Evolutionary conservation across 139 green algal species (phyloP).

Genomic region (Coelastrella sp.): DNA sequence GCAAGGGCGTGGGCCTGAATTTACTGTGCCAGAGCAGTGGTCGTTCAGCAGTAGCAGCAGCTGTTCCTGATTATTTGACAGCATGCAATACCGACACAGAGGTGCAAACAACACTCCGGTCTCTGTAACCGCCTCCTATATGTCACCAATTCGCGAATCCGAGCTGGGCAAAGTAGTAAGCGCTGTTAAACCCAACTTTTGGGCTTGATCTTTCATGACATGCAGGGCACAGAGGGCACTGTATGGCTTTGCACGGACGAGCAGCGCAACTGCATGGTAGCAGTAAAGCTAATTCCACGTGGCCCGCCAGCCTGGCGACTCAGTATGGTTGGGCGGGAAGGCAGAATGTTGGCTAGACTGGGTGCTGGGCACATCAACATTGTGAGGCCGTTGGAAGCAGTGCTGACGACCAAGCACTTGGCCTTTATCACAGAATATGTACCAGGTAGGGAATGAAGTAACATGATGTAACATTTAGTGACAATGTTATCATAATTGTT

Average conservation of each 20-base stretch:
- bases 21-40: too few relatives aligned
- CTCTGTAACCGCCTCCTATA: too few relatives aligned
- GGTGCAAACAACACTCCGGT: too few relatives aligned
- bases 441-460: not conserved
- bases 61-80: too few relatives aligned
- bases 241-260: constrained; percentile 39
- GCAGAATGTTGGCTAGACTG: constrained; percentile 36
- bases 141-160: too few relatives aligned
- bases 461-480: too few relatives aligned
- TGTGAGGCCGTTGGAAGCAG: constrained; percentile 26
- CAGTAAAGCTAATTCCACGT: constrained; percentile 40
- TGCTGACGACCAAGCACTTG: constrained; percentile 33
- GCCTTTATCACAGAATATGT: constrained; percentile 44
- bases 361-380: constrained; percentile 50
- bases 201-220: not conserved
- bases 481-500: too few relatives aligned
- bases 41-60: too few relatives aligned
- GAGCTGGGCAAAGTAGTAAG: too few relatives aligned
- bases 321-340: constrained; percentile 18
- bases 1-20: too few relatives aligned
- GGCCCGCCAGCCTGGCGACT: constrained; percentile 21
- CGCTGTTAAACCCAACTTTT: not conserved
- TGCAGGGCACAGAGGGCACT: constrained; percentile 39
- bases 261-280: constrained; percentile 16
- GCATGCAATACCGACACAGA: too few relatives aligned